Conservation (phyloP, 2,329 filamentous ascomycete species). For the Cladosporium phlei region DNA sequence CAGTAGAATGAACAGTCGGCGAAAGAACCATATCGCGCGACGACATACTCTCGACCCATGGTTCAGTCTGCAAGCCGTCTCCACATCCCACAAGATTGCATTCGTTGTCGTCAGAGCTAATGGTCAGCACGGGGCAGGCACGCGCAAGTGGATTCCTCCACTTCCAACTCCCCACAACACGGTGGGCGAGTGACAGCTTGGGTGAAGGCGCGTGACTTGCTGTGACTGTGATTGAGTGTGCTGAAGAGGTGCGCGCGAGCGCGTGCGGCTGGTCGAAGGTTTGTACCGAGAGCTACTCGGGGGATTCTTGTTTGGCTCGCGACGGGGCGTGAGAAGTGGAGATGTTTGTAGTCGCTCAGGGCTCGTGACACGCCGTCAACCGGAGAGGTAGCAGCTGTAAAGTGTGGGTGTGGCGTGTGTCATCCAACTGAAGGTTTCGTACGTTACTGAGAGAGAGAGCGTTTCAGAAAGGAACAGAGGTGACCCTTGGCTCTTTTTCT, state of each 20-base stretch:
- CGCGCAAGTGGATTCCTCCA: constrained; percentile 5
- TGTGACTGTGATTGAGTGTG: too few relatives aligned
- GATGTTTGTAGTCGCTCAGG: constrained; percentile 8
- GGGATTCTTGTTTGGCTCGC: constrained; percentile 11
- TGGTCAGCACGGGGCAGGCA: constrained; percentile 5
- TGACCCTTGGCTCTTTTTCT: background rate
- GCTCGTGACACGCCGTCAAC: constrained; percentile 4
- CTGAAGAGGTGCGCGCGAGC: constrained; percentile 11
- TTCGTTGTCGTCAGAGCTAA: constrained; percentile 2
- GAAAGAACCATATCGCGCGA: constrained; percentile 16
- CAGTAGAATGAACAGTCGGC: constrained; percentile 15
- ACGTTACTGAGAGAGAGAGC: background rate
- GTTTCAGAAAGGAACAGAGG: background rate
- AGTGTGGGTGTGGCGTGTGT: constrained; percentile 26
- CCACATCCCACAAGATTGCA: constrained; percentile 9
- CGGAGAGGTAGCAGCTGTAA: constrained; percentile 19
- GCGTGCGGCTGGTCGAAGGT: constrained; percentile 19
- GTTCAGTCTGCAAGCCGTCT: constrained; percentile 52
- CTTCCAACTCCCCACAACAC: constrained; percentile 8
- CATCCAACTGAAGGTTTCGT: constrained; percentile 20
- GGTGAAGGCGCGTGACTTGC: constrained; percentile 12
- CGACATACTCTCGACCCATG: constrained; percentile 10
- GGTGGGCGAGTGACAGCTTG: too few relatives aligned
- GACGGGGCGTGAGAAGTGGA: constrained; percentile 5
- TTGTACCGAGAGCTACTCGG: constrained; percentile 19